A percentile compares a stretch with the other conserved stretches of the same genome.
These are phyloP conservation scores for Sequoia sempervirens DNA, from an alignment of 75 land plant genomes.

Conservation along the genomic window DNA sequence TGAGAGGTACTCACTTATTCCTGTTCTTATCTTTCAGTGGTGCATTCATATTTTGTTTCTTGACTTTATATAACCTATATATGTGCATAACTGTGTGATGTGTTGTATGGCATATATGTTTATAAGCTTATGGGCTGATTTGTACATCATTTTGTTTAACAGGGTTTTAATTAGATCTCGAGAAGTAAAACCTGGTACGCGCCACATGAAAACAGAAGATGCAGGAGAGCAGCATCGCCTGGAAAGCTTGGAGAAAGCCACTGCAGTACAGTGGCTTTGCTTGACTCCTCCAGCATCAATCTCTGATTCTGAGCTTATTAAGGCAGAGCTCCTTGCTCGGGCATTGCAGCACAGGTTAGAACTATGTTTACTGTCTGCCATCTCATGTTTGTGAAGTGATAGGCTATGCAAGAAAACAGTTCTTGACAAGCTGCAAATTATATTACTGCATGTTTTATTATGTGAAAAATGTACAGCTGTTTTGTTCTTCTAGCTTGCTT, in stretches of 20 bases:
- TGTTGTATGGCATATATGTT: neutral
- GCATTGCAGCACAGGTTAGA: conserved; percentile 78
- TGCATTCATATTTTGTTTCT: neutral
- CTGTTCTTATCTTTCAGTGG: neutral
- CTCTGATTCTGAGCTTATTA: conserved; percentile 46
- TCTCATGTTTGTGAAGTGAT: neutral
- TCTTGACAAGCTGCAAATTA: neutral
- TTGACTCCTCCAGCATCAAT: conserved; percentile 82
- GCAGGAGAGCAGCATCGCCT: conserved; percentile 62
- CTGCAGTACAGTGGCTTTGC: conserved; percentile 94
- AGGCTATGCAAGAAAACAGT: neutral
- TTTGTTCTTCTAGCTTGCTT: neutral
- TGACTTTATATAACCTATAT: neutral
- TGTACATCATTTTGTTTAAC: conserved; percentile 9
- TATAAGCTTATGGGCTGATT: neutral
- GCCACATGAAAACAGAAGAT: conserved; percentile 39
- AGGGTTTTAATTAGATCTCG: conserved; percentile 86
- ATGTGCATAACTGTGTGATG: neutral
- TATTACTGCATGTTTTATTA: neutral
- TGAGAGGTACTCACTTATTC: conserved; percentile 52
- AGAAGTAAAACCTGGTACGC: conserved; percentile 39
- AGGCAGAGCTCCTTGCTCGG: conserved; percentile 66
- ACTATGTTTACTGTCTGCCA: conserved; percentile 1
- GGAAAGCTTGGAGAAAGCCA: conserved; percentile 75
- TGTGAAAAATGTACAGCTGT: neutral